phyloP scores from a whole-genome alignment of 2,329 filamentous ascomycete species.

The Apiospora aurea region DNA sequence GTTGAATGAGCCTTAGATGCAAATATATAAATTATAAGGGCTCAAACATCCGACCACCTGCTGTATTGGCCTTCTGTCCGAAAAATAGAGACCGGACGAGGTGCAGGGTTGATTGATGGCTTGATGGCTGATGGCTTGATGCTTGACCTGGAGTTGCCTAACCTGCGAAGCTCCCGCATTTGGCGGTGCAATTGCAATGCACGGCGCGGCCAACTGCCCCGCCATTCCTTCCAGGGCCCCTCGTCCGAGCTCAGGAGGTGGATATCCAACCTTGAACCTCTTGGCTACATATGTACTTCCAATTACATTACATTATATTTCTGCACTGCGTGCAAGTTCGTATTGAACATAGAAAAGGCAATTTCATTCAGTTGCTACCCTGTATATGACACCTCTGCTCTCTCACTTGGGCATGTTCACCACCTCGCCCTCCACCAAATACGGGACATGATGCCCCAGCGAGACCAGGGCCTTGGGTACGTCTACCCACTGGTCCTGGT shows the following conservation, averaged over 20 bases:
- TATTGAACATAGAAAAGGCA: background rate
- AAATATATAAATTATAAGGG: background rate
- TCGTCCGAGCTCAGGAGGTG: background rate
- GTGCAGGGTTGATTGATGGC: constrained; percentile 7
- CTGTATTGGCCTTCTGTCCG: background rate
- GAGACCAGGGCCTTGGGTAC: constrained; percentile 37
- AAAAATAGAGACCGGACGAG: background rate
- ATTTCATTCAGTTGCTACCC: background rate
- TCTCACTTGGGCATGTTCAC: constrained; percentile 34
- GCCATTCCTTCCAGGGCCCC: background rate
- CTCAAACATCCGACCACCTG: background rate
- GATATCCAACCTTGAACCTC: background rate
- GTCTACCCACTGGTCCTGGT: constrained; percentile 42
- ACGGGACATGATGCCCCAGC: constrained; percentile 36
- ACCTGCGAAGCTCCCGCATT: background rate
- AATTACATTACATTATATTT: background rate
- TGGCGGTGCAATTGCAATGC: constrained; percentile 8
- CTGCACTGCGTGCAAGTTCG: background rate
- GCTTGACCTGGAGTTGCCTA: background rate
- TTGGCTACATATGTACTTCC: background rate
- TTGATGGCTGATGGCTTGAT: background rate
- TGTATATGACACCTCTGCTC: background rate
- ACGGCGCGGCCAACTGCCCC: background rate
- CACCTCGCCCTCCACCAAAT: constrained; percentile 37
- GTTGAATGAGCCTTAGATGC: background rate